phyloP scores from a whole-genome alignment of 1,284 basidiomycete species.

The Puccinia triticina region DNA sequence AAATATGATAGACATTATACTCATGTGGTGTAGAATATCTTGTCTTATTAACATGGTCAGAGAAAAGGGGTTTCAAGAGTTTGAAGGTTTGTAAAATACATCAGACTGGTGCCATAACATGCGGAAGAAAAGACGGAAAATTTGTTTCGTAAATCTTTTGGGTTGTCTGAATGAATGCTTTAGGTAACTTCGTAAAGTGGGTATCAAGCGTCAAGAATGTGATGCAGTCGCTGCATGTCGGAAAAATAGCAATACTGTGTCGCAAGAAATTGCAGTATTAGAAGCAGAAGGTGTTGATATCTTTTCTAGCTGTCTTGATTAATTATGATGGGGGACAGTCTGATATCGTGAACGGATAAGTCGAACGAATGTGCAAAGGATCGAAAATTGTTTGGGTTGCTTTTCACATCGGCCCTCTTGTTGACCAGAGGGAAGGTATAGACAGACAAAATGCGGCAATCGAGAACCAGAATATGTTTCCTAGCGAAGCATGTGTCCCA shows the following conservation, averaged over 20 bases:
- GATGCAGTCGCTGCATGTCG: not conserved
- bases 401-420: conserved; percentile 30
- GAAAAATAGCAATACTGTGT: not conserved
- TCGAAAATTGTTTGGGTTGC: not conserved
- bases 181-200: too few species aligned
- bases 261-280: not conserved
- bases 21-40: too few species aligned
- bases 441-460: conserved; percentile 20
- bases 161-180: too few species aligned
- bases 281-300: not conserved
- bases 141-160: too few species aligned
- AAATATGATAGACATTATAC: too few species aligned
- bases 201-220: too few species aligned
- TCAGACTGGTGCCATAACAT: too few species aligned
- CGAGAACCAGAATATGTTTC: conserved; percentile 44
- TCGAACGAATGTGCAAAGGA: not conserved
- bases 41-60: too few species aligned
- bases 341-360: not conserved
- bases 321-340: not conserved
- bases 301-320: not conserved
- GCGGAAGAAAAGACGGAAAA: too few species aligned
- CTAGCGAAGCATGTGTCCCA: conserved; percentile 30
- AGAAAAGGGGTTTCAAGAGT: too few species aligned
- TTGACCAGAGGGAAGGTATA: conserved; percentile 40
- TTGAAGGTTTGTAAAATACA: too few species aligned